A percentile compares a stretch with the other conserved stretches of the same genome.
These are phyloP conservation scores for Escallonia rubra DNA, from an alignment of 129 eudicot genomes.

Conservation along the genomic window DNA sequence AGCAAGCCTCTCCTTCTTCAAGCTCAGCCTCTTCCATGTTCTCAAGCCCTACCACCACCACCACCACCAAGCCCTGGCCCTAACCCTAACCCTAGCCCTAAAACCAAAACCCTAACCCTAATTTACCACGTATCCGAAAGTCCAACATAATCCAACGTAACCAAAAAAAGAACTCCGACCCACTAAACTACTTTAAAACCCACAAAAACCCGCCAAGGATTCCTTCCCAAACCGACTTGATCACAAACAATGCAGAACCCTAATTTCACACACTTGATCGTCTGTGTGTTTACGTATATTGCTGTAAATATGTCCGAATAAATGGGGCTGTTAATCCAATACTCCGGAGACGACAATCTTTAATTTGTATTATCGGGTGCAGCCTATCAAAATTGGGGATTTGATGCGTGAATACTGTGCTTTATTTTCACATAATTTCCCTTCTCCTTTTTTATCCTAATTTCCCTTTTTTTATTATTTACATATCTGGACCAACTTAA, in stretches of 20 bases:
- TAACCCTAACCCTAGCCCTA: slow-evolving; percentile 24
- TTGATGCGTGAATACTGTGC: neutral
- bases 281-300: slow-evolving; percentile 11
- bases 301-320: neutral
- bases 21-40: slow-evolving; percentile 54
- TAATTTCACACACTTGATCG: slow-evolving; percentile 38
- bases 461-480: too few relatives aligned
- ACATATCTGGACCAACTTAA: too few relatives aligned
- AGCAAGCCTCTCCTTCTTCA: slow-evolving; percentile 81
- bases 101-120: slow-evolving; percentile 39
- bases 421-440: too few relatives aligned
- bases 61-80: slow-evolving; percentile 14
- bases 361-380: slow-evolving; percentile 12
- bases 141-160: slow-evolving; percentile 46
- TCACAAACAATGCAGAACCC: slow-evolving; percentile 31
- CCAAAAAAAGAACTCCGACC: slow-evolving; percentile 20
- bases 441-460: too few relatives aligned
- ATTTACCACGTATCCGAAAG: slow-evolving; percentile 42
- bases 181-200: slow-evolving; percentile 25
- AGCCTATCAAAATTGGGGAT: slow-evolving; percentile 11
- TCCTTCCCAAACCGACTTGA: slow-evolving; percentile 21
- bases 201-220: slow-evolving; percentile 33
- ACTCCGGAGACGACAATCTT: neutral
- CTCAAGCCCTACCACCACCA: slow-evolving; percentile 1
- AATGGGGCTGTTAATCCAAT: neutral